Percentiles rank a stretch among this genome's conserved stretches.
These are phyloP conservation scores for Hymenoscyphus fraxineus DNA, from an alignment of 2,329 filamentous ascomycete genomes.

Conservation along the genomic window DNA sequence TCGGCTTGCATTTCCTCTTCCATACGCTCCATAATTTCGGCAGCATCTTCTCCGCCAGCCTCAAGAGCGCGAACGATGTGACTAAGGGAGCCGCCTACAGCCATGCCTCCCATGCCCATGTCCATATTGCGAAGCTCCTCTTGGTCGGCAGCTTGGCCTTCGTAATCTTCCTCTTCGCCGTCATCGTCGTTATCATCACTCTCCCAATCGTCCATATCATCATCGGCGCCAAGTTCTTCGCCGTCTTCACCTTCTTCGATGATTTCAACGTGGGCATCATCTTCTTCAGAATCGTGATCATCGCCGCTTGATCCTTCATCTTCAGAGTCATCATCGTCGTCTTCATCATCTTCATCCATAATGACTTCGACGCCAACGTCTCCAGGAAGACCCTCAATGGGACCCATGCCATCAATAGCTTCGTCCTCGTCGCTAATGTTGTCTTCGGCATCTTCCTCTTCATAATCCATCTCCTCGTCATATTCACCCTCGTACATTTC, in stretches of 20 bases:
- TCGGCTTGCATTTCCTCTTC: slow-evolving; percentile 38
- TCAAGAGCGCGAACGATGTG: slow-evolving; percentile 53
- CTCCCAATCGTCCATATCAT: slow-evolving; percentile 60
- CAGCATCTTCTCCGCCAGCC: slow-evolving; percentile 30
- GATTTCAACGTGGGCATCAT: slow-evolving; percentile 48
- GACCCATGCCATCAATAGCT: slow-evolving; percentile 77
- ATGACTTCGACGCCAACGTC: slow-evolving; percentile 68
- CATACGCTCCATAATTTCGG: slow-evolving; percentile 38
- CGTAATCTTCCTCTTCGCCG: slow-evolving; percentile 47
- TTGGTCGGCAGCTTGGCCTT: slow-evolving; percentile 50
- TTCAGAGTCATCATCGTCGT: slow-evolving; percentile 46
- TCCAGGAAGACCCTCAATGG: slow-evolving; percentile 70
- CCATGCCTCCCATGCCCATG: slow-evolving; percentile 39
- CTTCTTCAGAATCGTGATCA: slow-evolving; percentile 53
- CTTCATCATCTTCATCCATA: slow-evolving; percentile 71
- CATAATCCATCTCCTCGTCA: slow-evolving; percentile 88
- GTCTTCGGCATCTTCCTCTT: slow-evolving; percentile 78
- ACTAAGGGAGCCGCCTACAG: slow-evolving; percentile 39
- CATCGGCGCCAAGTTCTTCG: slow-evolving; percentile 43
- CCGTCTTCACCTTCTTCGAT: slow-evolving; percentile 60
- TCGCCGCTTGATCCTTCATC: slow-evolving; percentile 61
- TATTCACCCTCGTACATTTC: slow-evolving; percentile 93
- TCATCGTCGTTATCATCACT: slow-evolving; percentile 58
- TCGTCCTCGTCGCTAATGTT: slow-evolving; percentile 86
- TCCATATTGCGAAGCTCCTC: slow-evolving; percentile 43